phyloP scores from a whole-genome alignment of 2,329 filamentous ascomycete genomes.

The Aspergillus arachidicola region DNA sequence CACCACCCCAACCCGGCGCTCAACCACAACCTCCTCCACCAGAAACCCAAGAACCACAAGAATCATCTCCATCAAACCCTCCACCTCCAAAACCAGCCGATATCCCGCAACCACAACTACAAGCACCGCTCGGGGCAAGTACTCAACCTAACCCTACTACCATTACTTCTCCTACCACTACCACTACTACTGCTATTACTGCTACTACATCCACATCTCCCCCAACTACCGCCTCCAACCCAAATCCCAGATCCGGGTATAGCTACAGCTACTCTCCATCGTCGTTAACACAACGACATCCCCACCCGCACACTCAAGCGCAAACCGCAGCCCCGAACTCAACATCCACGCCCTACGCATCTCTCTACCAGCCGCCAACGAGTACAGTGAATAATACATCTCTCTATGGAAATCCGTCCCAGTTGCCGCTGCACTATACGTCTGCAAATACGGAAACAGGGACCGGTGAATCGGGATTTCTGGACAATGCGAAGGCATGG shows the following conservation, averaged over 20 bases:
- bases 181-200: constrained; percentile 1
- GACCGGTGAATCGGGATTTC: constrained; percentile 30
- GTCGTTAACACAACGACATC: constrained; percentile 11
- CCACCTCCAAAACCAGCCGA: constrained; percentile 25
- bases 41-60: constrained; percentile 5
- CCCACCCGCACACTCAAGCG: not conserved
- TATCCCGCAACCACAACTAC: constrained; percentile 6
- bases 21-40: constrained; percentile 16
- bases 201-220: constrained; percentile 17
- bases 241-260: constrained; percentile 26
- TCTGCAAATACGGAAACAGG: constrained; percentile 20
- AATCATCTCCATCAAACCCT: constrained; percentile 15
- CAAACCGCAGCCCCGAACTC: constrained; percentile 21
- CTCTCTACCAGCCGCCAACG: constrained; percentile 28
- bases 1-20: constrained; percentile 44
- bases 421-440: constrained; percentile 21
- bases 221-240: not conserved
- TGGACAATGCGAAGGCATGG: constrained; percentile 48
- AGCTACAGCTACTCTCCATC: constrained; percentile 26
- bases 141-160: not conserved
- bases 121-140: constrained; percentile 2
- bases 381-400: not conserved
- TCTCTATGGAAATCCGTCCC: not conserved
- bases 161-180: not conserved
- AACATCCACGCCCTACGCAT: constrained; percentile 28